Evolutionary conservation across 208 protist genomes (phyloP), one percentile per base, ranked within the genome.

Genomic region (Trypanosoma theileri): DNA sequence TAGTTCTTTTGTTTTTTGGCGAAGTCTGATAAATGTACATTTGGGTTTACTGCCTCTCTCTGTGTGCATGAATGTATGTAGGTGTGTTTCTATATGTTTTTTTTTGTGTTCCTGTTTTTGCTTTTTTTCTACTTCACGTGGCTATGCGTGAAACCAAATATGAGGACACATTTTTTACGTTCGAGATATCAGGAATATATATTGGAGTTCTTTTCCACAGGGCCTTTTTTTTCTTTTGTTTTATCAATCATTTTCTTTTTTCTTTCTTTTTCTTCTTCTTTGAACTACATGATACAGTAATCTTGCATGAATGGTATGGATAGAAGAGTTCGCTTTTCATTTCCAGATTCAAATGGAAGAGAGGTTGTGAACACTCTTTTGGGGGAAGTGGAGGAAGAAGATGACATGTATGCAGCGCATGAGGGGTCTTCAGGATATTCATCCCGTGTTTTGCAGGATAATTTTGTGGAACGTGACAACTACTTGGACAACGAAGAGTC

Each of bases 181-280:
- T 8, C 28, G 28, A 35, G 1, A 35, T 35, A 35, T 35, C 28
- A 35, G 1, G 28, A 6, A 6, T 35, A 35, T 35, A 35, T 35
- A 35, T 35, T 35, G 28, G 28, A 35, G 28, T 35, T 35, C 28
- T 35, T 35, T 35, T 35, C 28, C 28, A 8, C 28, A 35, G 6
- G 28, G 28, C 28, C 6, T 35, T 35, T 35, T 35, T 35, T 46
- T 59, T 68, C 22, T 58, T 4, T 4, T 62, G 28, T 24, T 16
- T 59, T 62, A 12, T 69, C 24, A 14, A 1, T 69, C 21, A 2
- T 44, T 69, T 59, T 51, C 21, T 44, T 68, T 52, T 68, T 61
- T 59, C 10, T 66, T 56, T 66, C 26, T 31, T 42, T 55, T 31
- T 67, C 28, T 14, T 14, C 21, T 59, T 28, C 57, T 46, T 41